Evolutionary conservation across 2,329 filamentous ascomycete species (phyloP), one percentile per base, ranked within the genome.

Genomic region (Trichoderma oligosporum): DNA sequence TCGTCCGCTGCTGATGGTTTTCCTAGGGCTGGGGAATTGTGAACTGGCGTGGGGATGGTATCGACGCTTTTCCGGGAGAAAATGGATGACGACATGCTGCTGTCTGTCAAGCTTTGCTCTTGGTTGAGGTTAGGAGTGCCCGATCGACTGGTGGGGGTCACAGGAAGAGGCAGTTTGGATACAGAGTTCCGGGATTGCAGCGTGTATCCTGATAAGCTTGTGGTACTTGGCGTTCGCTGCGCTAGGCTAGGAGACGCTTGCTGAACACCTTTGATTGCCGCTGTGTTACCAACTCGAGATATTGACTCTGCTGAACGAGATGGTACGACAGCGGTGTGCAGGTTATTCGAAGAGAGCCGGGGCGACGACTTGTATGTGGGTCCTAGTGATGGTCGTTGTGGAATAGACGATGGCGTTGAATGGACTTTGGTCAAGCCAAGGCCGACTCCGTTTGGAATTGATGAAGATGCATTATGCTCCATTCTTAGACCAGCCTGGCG

Each of bases 41-140:
- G 63, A 1, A 64, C 52, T 0, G 70, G 67, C 8, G 72, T 75
- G 0, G 71, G 65, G 7, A 61, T 66, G 2, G 69, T 69, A 35
- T 73, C 65, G 55, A 72, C 48, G 48, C 73, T 74, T 20, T 67
- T 63, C 1, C 68, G 68, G 27, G 73, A 75, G 25, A 77, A 74
- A 5, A 73, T 63, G 2, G 75, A 77, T 7, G 73, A 76, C 0
- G 70, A 61, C 70, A 75, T 72, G 65, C 74, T 77, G 63, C 73
- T 76, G 54, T 76, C 74, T 11, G 74, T 74, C 53, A 73, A 67
- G 46, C 72, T 75, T 24, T 67, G 68, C 33, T 76, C 72, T 12
- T 67, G 68, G 46, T 64, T 62, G 25, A 71, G 62, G 6, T 62
- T 66, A 2, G 74, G 74, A 0, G 73, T 75, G 25, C 63, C 67